phyloP scores from a whole-genome alignment of 768 basidiomycete species.

The Panaeolus cyanescens region DNA sequence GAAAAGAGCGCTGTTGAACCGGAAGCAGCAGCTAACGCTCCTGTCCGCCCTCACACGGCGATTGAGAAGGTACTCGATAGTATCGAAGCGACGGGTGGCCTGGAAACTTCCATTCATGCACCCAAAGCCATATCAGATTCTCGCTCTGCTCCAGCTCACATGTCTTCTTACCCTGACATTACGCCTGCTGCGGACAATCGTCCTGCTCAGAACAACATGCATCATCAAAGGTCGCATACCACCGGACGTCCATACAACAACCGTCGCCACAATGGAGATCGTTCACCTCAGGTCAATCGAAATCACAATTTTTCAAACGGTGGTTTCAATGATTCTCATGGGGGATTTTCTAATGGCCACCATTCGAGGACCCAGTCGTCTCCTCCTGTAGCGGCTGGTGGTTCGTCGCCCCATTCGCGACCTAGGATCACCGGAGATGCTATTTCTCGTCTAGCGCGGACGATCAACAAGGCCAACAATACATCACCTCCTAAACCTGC shows the following conservation, averaged over 20 bases:
- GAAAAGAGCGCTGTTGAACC: conserved; percentile 18
- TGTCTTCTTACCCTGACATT: conserved; percentile 29
- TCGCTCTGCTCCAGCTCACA: conserved; percentile 39
- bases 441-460: conserved; percentile 62
- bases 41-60: conserved; percentile 1
- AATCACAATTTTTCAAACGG: too few relatives aligned
- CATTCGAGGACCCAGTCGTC: conserved; percentile 68
- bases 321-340: conserved; percentile 8
- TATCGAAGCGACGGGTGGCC: conserved; percentile 13
- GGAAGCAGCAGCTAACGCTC: not conserved
- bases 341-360: conserved; percentile 29
- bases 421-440: conserved; percentile 79
- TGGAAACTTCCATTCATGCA: conserved; percentile 60
- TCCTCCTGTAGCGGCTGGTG: conserved; percentile 42
- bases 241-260: conserved; percentile 41
- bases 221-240: conserved; percentile 47
- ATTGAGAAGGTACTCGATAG: conserved; percentile 13
- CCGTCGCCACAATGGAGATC: not conserved
- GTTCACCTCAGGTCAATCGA: conserved; percentile 4
- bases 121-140: conserved; percentile 41
- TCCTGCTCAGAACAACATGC: not conserved
- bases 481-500: conserved; percentile 12
- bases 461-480: conserved; percentile 45
- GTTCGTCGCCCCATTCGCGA: conserved; percentile 46
- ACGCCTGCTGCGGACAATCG: conserved; percentile 11